Base-by-base conservation (phyloP, 495 filamentous ascomycete species). In the Acidiella bohemica region DNA sequence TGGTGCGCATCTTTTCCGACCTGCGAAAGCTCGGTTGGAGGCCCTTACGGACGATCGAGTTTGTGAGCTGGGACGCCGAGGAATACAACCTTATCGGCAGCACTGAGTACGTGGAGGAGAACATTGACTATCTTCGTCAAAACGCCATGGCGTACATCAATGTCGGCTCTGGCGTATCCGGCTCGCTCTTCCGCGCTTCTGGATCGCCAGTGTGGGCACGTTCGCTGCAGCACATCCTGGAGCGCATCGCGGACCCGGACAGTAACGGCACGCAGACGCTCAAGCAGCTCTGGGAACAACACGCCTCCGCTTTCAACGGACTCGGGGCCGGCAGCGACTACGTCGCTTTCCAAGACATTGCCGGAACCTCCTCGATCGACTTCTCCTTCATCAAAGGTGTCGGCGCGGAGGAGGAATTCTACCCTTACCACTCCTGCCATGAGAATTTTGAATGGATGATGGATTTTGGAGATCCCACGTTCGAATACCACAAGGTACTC, bases 1-100 rank as follows among this genome's bases (percentile, higher is more conserved):
- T 96, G 31, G 71, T 84, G 8, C 73, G 78, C 26, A 75, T 93
- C 43, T 80, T 96, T 55, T 81, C 84, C 17, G 74, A 83, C 41
- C 68, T 97, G 6, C 62, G 73, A 13, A 61, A 58, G 11, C 71
- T 70, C 26, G 86, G 85, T 36, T 97, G 90, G 90, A 70, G 81
- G 17, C 90, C 90, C n/a, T 67, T 85, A 9, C 78, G 90, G 16
- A 87, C 84, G 12, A 92, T 97, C 51, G 78, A 86, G 53, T 97
- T 97, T 57, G 81, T 81, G 44, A 92, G 81, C 27, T 97, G 92
- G 90, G 90, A 97, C 56, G 90, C 68, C 21, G 78, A 78, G 50
- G 84, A 87, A 58, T 95, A 93, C 61, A 96, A 96, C 57, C 58
- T 88, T 24, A 85, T 95, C 39, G 90, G 90, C 11, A 90, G 84